Base-by-base conservation (phyloP, 2,329 filamentous ascomycete species). In the Xylariaceae sp. region DNA sequence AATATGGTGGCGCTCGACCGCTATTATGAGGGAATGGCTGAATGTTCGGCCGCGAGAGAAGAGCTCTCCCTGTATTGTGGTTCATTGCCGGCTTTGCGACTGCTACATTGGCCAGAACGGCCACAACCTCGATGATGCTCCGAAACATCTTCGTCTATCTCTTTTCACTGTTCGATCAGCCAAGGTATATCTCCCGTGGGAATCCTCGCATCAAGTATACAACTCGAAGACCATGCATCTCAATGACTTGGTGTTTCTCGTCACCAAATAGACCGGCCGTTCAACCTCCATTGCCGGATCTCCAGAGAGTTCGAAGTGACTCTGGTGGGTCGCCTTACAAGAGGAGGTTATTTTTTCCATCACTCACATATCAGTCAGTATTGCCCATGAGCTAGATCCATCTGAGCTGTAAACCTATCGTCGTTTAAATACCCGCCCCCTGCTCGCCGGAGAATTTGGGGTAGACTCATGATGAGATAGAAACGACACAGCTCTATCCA, bases 311-410 rank as follows among this genome's bases (percentile, higher is more conserved):
- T 4, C 18, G 30, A 41, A 23, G 30, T 23, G 51, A 34, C 15
- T 17, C 41, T 7, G 15, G 48, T 47, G 18, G 39, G 41, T 35
- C 44, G 45, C 39, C 52, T 39, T 51, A 13, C 35, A 55, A 35
- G 23, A 44, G 55, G 44, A 56, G 50, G 45, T 15, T 61, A 56
- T 59, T 64, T 64, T 64, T 64, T 60, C 64, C 64, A 37, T 64
- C 64, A 64, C 60, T 64, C 60, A 64, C 39, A n/a, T 11, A 11
- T 45, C 59, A 44, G 47, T 39, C 30, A 18, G 17, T 41, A 18
- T 2, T 18, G 9, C 37, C 8, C n/a, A 59, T 57, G 39, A n/a
- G 41, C 15, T 15, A 50, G 54, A 51, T 47, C 11, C 37, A 41
- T 41, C 44, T 52, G 4, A 18, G 18, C 11, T 37, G 15, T n/a